These are phyloP conservation scores for Russula sp. DNA, from an alignment of 768 basidiomycete genomes.

Conservation along the genomic window DNA sequence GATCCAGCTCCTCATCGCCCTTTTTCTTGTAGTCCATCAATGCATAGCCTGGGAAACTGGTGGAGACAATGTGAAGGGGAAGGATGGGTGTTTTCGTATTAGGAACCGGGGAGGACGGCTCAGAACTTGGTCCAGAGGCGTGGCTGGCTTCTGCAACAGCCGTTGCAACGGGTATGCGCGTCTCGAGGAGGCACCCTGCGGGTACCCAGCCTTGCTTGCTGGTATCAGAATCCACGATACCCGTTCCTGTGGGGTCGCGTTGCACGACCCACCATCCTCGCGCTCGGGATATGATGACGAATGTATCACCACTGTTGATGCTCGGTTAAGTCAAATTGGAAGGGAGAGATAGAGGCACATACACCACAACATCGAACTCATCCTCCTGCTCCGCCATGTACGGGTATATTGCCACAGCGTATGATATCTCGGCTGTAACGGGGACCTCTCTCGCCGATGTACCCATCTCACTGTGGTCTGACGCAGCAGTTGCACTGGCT, in stretches of 20 bases:
- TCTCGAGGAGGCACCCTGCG: slow-evolving; percentile 92
- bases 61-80: slow-evolving; percentile 89
- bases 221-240: slow-evolving; percentile 67
- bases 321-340: slow-evolving; percentile 9
- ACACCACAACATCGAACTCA: slow-evolving; percentile 97
- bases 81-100: slow-evolving; percentile 67
- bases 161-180: slow-evolving; percentile 81
- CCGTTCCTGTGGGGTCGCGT: slow-evolving; percentile 80
- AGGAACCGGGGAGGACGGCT: slow-evolving; percentile 28
- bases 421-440: slow-evolving; percentile 55
- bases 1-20: slow-evolving; percentile 85
- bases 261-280: slow-evolving; percentile 99
- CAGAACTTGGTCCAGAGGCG: slow-evolving; percentile 37
- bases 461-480: slow-evolving; percentile 20
- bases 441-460: slow-evolving; percentile 29
- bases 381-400: slow-evolving; percentile 98
- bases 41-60: slow-evolving; percentile 93
- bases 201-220: slow-evolving; percentile 95
- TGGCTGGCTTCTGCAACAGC: slow-evolving; percentile 80
- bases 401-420: slow-evolving; percentile 96
- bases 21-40: slow-evolving; percentile 95
- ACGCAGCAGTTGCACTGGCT: slow-evolving; percentile 21
- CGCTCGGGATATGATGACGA: slow-evolving; percentile 87
- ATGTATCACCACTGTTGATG: slow-evolving; percentile 72
- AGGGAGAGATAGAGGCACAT: slow-evolving; percentile 30